Evolutionary conservation across 192 early-diverging fungal species (phyloP).

Genomic region (Coemansia sp.): DNA sequence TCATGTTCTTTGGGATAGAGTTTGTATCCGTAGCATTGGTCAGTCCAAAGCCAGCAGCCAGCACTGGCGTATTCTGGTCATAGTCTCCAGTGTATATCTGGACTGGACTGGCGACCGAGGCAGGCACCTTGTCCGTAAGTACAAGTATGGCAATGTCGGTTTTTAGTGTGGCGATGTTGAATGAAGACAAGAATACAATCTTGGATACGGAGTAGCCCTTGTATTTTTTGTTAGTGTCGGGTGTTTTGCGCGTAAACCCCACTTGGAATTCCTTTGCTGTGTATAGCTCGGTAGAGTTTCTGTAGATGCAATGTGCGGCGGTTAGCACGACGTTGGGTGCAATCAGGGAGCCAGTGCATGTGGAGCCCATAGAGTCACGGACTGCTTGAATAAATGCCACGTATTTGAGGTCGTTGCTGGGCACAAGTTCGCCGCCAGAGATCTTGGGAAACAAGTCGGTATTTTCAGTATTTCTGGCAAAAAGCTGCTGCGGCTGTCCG

Average conservation of each 20-base stretch:
- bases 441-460: slow-evolving; percentile 13
- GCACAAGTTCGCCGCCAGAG: slow-evolving; percentile 24
- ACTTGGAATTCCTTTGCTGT: slow-evolving; percentile 7
- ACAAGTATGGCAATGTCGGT: slow-evolving; percentile 42
- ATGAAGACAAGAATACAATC: slow-evolving; percentile 10
- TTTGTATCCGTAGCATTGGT: neutral
- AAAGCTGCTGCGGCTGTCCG: neutral
- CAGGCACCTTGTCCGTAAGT: slow-evolving; percentile 12
- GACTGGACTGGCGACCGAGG: slow-evolving; percentile 5
- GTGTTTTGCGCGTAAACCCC: slow-evolving; percentile 16
- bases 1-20: slow-evolving; percentile 15
- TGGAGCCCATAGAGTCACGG: neutral
- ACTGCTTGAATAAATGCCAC: slow-evolving; percentile 20
- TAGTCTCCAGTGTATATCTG: slow-evolving; percentile 16
- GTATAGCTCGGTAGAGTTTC: neutral
- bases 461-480: neutral
- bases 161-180: slow-evolving; percentile 1
- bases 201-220: slow-evolving; percentile 16
- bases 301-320: slow-evolving; percentile 42
- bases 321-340: slow-evolving; percentile 45
- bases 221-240: neutral
- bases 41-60: slow-evolving; percentile 37
- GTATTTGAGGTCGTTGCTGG: slow-evolving; percentile 13
- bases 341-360: slow-evolving; percentile 46
- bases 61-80: neutral